These are phyloP conservation scores for Epicoccum sorghinum DNA, from an alignment of 2,329 filamentous ascomycete species.

Conservation along the genomic window DNA sequence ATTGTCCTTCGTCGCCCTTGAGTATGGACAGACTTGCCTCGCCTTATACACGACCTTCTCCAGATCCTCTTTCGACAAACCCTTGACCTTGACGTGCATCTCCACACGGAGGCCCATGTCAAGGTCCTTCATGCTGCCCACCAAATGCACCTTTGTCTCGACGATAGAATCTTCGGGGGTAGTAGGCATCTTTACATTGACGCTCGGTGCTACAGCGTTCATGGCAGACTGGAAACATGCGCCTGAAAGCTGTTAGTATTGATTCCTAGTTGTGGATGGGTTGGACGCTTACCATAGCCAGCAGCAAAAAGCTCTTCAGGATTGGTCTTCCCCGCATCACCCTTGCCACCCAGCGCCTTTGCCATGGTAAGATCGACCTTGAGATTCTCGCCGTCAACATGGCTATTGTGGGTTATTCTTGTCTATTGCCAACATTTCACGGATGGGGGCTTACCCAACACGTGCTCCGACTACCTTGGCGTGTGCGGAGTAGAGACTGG, in stretches of 20 bases:
- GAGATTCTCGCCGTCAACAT: conserved; percentile 45
- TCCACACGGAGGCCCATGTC: conserved; percentile 55
- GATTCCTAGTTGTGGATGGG: too few relatives aligned
- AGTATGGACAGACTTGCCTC: conserved; percentile 45
- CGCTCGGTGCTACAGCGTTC: conserved; percentile 50
- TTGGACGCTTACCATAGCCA: conserved; percentile 47
- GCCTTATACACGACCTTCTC: conserved; percentile 46
- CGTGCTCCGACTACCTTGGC: conserved; percentile 51
- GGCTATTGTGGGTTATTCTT: conserved; percentile 18
- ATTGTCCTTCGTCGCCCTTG: conserved; percentile 43
- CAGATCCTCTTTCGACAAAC: conserved; percentile 42
- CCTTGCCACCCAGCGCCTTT: conserved; percentile 53
- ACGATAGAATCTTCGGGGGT: conserved; percentile 49
- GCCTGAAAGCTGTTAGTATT: neutral
- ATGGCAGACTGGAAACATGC: conserved; percentile 57
- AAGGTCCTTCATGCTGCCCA: conserved; percentile 53
- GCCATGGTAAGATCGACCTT: conserved; percentile 52
- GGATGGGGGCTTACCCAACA: conserved; percentile 27
- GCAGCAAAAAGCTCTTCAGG: conserved; percentile 56
- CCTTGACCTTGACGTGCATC: conserved; percentile 48
- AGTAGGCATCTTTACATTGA: conserved; percentile 52
- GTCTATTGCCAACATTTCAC: too few relatives aligned
- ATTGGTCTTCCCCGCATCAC: conserved; percentile 50
- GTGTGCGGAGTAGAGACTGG: conserved; percentile 47
- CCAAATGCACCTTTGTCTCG: conserved; percentile 52